These are phyloP conservation scores for Colletotrichum sp. DNA, from an alignment of 2,329 filamentous ascomycete species.

Conservation along the genomic window DNA sequence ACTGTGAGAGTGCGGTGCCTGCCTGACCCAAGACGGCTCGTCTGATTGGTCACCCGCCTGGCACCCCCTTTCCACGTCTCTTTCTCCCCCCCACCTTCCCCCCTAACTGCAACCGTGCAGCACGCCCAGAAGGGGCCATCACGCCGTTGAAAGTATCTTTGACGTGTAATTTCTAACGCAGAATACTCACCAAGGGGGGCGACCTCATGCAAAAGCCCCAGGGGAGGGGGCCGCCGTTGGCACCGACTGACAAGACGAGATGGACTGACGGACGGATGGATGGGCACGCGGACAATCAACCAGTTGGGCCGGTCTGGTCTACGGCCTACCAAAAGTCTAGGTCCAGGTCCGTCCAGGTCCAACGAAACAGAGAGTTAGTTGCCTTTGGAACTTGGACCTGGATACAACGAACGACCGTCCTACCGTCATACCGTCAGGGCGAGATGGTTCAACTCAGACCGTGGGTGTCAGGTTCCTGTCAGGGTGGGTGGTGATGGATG, in stretches of 20 bases:
- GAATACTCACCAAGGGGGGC: background rate
- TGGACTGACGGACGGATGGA: background rate
- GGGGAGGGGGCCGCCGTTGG: constrained; percentile 5
- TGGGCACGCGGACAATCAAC: background rate
- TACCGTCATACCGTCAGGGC: background rate
- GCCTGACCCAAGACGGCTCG: constrained; percentile 4
- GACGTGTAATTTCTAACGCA: constrained; percentile 9
- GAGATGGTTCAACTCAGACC: background rate
- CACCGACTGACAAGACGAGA: background rate
- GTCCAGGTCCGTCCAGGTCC: background rate
- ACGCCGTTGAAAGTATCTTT: constrained; percentile 21
- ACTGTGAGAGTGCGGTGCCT: background rate
- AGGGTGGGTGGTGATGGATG: background rate
- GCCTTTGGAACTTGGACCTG: background rate
- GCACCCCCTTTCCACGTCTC: background rate
- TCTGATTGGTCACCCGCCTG: constrained; percentile 6
- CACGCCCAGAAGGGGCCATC: constrained; percentile 9
- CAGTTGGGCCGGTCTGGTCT: background rate
- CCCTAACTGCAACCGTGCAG: constrained; percentile 14
- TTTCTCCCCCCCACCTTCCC: background rate
- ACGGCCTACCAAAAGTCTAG: background rate
- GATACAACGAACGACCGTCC: background rate
- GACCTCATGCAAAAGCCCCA: background rate
- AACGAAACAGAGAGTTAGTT: background rate
- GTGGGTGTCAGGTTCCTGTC: constrained; percentile 15